Evolutionary conservation across 352 stramenopile species (phyloP).

Genomic region (Phytophthora rubi): DNA sequence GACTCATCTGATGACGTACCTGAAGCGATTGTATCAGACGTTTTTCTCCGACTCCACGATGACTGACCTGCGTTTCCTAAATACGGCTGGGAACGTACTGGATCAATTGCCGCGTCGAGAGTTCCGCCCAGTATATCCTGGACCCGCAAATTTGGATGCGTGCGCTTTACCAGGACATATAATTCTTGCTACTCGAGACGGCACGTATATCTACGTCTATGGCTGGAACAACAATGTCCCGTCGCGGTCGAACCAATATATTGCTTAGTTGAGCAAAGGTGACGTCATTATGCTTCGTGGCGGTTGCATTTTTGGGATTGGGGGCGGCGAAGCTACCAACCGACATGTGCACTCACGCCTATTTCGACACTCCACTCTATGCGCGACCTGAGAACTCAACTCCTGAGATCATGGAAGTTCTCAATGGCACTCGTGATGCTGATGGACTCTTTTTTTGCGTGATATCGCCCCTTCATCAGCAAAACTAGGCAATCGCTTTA

Average conservation of each 20-base stretch:
- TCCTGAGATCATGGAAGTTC: not conserved
- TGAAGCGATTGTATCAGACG: not conserved
- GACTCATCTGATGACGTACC: too few relatives aligned
- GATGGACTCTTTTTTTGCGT: not conserved
- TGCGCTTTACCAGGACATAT: not conserved
- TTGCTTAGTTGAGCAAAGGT: not conserved
- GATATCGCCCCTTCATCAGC: not conserved
- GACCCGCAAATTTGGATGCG: not conserved
- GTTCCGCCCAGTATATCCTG: not conserved
- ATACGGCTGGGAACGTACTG: not conserved
- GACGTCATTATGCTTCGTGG: not conserved
- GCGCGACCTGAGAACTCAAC: not conserved
- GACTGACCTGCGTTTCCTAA: not conserved
- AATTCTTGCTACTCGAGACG: not conserved
- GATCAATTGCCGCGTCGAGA: not conserved
- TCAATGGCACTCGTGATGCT: not conserved
- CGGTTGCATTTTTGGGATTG: too few relatives aligned
- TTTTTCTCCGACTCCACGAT: not conserved
- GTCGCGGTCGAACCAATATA: not conserved
- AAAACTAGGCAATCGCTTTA: not conserved
- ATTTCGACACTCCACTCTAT: too few relatives aligned
- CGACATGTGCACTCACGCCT: too few relatives aligned
- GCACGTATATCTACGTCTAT: not conserved
- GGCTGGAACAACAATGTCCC: slow-evolving; percentile 2
- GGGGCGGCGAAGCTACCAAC: too few relatives aligned